phyloP scores from a whole-genome alignment of 2,329 filamentous ascomycete species.

The Monilinia polystroma region DNA sequence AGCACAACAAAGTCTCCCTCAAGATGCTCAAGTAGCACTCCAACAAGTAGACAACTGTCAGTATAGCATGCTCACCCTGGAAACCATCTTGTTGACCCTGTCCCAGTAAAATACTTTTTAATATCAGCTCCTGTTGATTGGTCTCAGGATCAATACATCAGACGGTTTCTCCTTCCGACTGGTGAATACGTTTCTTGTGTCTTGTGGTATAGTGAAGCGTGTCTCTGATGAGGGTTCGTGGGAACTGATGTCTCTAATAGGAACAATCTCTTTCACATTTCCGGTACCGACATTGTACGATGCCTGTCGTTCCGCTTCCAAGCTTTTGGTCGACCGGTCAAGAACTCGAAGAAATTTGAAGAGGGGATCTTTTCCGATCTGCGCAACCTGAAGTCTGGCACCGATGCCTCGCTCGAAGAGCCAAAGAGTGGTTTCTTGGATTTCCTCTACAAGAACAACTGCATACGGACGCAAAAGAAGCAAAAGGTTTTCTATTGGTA shows the following conservation, averaged over 20 bases:
- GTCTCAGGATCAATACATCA: conserved; percentile 94
- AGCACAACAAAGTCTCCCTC: conserved; percentile 91
- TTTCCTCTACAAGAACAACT: conserved; percentile 99
- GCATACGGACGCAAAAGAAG: conserved; percentile 99
- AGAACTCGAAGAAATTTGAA: conserved; percentile 99
- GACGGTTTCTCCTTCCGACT: conserved; percentile 90
- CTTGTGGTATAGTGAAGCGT: conserved; percentile 63
- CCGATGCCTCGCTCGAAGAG: conserved; percentile 96
- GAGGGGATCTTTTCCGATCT: conserved; percentile 99
- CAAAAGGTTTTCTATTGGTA: conserved; percentile 99
- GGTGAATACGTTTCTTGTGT: conserved; percentile 99
- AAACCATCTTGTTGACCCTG: conserved; percentile 27
- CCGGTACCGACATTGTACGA: conserved; percentile 96
- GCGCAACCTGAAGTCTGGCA: conserved; percentile 96
- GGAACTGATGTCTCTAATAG: conserved; percentile 46
- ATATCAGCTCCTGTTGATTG: conserved; percentile 98
- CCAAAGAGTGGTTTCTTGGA: conserved; percentile 98
- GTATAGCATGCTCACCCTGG: conserved; percentile 43
- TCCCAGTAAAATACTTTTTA: conserved; percentile 95
- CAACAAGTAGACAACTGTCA: conserved; percentile 97
- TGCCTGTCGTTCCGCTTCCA: conserved; percentile 98
- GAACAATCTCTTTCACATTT: conserved; percentile 99
- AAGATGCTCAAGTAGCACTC: conserved; percentile 93
- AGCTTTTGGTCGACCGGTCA: conserved; percentile 95
- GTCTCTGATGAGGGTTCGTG: conserved; percentile 20